phyloP scores from a whole-genome alignment of 1,284 basidiomycete genomes.

The Sanghuangporus baumii region DNA sequence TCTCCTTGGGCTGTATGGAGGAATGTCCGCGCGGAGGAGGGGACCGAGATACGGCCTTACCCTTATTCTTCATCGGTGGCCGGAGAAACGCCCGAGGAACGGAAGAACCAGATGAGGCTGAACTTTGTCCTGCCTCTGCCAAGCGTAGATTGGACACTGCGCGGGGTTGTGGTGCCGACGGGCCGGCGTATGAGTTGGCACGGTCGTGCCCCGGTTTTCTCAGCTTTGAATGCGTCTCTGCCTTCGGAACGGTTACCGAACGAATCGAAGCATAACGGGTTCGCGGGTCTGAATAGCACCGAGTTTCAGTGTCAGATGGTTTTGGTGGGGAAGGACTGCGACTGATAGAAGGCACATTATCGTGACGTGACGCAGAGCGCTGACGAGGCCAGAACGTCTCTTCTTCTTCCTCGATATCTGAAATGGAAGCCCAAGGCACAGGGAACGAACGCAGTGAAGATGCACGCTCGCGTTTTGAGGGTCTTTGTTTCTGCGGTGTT shows the following conservation, averaged over 20 bases:
- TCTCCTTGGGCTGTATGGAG: not conserved
- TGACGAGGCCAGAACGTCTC: constrained; percentile 13
- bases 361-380: not conserved
- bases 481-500: not conserved
- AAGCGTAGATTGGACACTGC: not conserved
- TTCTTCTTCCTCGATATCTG: not conserved
- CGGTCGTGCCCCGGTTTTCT: constrained; percentile 1
- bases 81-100: not conserved
- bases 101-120: not conserved
- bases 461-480: not conserved
- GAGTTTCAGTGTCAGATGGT: not conserved
- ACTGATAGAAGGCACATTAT: not conserved
- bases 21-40: not conserved
- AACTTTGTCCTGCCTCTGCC: not conserved
- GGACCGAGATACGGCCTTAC: not conserved
- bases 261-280: not conserved
- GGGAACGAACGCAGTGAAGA: constrained; percentile 2
- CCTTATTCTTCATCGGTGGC: not conserved
- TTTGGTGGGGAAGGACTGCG: not conserved
- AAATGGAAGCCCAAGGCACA: not conserved
- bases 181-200: constrained; percentile 1
- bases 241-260: not conserved
- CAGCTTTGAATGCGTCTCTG: not conserved
- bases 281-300: not conserved
- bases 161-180: not conserved